phyloP scores from a whole-genome alignment of 1,284 basidiomycete genomes.

The Tylopilus sp. region DNA sequence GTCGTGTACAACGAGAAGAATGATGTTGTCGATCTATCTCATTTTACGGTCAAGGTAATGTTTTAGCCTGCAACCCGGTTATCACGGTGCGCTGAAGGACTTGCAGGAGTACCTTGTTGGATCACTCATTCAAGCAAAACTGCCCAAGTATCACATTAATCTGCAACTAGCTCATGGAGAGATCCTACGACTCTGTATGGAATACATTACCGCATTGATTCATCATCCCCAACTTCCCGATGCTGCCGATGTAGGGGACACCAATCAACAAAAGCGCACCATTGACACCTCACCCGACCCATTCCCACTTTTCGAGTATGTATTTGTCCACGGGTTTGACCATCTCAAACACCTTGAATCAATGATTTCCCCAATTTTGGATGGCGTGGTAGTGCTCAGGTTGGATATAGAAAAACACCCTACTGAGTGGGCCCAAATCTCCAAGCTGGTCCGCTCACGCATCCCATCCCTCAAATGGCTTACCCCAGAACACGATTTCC shows the following conservation, averaged over 20 bases:
- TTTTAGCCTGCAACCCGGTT: neutral
- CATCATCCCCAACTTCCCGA: too few relatives aligned
- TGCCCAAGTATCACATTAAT: neutral
- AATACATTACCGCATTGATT: neutral
- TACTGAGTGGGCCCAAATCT: neutral
- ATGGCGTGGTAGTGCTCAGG: neutral
- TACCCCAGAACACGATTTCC: neutral
- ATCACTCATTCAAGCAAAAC: neutral
- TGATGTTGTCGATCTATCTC: neutral
- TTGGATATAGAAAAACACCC: neutral
- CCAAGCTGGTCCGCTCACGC: neutral
- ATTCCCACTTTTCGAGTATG: neutral
- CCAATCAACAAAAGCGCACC: too few relatives aligned
- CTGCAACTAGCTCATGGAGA: neutral
- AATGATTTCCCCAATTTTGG: neutral
- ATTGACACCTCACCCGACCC: neutral
- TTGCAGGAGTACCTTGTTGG: neutral
- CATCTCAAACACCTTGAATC: neutral
- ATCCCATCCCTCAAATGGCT: neutral
- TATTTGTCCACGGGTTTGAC: neutral
- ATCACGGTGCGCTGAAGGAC: neutral
- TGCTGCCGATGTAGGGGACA: too few relatives aligned
- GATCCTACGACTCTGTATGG: neutral
- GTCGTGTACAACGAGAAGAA: neutral
- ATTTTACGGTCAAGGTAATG: conserved; percentile 1